Conservation (phyloP, 2,329 filamentous ascomycete genomes). For the Pyricularia grisea region DNA sequence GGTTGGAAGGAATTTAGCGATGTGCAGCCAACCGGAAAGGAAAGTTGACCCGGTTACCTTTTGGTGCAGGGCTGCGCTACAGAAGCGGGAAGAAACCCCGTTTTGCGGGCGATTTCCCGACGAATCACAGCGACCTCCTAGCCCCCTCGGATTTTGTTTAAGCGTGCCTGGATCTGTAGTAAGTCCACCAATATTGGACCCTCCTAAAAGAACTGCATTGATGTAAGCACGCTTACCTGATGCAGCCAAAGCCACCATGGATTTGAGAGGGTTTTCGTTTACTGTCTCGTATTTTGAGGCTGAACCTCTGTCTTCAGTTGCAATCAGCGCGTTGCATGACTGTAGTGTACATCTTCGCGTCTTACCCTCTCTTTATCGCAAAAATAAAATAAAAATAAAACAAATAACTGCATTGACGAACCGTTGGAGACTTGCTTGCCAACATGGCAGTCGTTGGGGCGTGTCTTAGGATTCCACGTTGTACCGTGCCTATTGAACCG, state of each 20-base stretch:
- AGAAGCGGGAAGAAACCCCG: neutral
- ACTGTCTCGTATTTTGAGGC: neutral
- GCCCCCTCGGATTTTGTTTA: too few species aligned
- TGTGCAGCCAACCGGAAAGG: neutral
- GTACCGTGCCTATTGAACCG: neutral
- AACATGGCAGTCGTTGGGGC: neutral
- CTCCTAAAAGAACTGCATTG: neutral
- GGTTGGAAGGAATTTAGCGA: neutral
- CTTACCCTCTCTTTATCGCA: neutral
- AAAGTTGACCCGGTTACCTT: too few species aligned
- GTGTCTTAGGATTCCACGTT: neutral
- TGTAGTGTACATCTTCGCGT: too few species aligned
- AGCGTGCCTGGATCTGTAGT: neutral
- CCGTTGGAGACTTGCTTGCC: neutral
- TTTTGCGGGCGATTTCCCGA: neutral
- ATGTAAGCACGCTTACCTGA: neutral
- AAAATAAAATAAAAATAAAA: too few species aligned
- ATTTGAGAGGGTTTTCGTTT: too few species aligned
- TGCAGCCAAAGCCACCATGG: neutral
- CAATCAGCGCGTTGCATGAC: too few species aligned
- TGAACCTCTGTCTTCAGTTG: too few species aligned
- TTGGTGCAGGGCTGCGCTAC: neutral
- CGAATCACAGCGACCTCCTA: too few species aligned
- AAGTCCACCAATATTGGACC: neutral
- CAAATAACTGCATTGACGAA: neutral